Evolutionary conservation across 2,329 filamentous ascomycete genomes (phyloP).

Genomic region (Pezicula radicicola): DNA sequence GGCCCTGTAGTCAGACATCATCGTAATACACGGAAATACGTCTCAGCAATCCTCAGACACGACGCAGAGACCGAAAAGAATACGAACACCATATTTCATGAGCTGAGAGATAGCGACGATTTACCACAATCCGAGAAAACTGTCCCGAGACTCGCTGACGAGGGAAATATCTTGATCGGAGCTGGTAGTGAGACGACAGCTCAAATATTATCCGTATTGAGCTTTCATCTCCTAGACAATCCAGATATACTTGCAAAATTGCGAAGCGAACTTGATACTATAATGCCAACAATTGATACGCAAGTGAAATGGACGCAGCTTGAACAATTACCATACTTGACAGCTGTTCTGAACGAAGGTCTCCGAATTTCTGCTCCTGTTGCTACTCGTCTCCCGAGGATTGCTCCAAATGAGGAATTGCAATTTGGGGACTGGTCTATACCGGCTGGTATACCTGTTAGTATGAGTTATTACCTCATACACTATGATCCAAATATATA

Average conservation of each 20-base stretch:
- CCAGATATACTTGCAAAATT: conserved; percentile 19
- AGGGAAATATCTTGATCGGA: conserved; percentile 32
- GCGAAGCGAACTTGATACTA: conserved; percentile 20
- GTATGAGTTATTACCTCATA: conserved; percentile 2
- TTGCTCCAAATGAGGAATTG: conserved; percentile 3
- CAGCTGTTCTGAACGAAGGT: conserved; percentile 1
- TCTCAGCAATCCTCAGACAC: background rate
- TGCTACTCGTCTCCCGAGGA: conserved; percentile 4
- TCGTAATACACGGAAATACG: background rate
- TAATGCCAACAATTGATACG: conserved; percentile 15
- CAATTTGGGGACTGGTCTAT: conserved; percentile 8
- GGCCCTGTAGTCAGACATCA: background rate
- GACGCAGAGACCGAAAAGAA: background rate
- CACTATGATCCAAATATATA: conserved; percentile 28
- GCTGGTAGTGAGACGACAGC: conserved; percentile 38
- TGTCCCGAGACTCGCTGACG: conserved; percentile 30
- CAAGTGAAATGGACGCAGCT: conserved; percentile 28
- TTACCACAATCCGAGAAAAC: conserved; percentile 34
- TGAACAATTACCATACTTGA: conserved; percentile 37
- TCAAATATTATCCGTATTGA: conserved; percentile 22
- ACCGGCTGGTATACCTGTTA: conserved; percentile 6
- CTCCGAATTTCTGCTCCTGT: conserved; percentile 6
- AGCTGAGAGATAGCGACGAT: conserved; percentile 26
- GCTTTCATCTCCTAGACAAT: conserved; percentile 24
- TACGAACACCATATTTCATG: conserved; percentile 7